Evolutionary conservation across 768 basidiomycete species (phyloP).

Genomic region (Leucosporidium scottii): DNA sequence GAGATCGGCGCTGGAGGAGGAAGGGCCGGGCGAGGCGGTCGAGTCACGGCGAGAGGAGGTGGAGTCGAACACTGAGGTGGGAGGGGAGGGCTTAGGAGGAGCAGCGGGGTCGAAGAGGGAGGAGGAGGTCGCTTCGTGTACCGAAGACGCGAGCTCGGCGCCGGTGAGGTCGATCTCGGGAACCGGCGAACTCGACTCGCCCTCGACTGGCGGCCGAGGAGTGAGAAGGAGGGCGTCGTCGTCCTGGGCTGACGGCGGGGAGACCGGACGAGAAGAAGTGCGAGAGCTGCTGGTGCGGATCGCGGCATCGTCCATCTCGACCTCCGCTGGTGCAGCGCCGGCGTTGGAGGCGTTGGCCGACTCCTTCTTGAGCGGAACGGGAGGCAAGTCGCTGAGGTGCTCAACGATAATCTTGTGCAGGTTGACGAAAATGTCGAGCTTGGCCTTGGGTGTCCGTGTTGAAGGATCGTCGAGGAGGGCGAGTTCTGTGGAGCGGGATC

Average conservation of each 20-base stretch:
- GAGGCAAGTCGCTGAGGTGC: constrained; percentile 32
- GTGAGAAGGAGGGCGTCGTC: constrained; percentile 23
- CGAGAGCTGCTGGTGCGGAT: constrained; percentile 16
- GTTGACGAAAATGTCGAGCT: constrained; percentile 68
- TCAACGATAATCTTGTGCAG: constrained; percentile 75
- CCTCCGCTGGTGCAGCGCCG: constrained; percentile 5
- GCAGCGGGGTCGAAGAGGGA: constrained; percentile 6
- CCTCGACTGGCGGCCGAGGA: constrained; percentile 8
- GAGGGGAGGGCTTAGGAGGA: background rate
- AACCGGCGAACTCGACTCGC: background rate
- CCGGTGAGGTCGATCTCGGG: constrained; percentile 33
- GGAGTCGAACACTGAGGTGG: constrained; percentile 25
- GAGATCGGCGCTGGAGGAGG: constrained; percentile 67
- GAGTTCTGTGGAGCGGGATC: constrained; percentile 46
- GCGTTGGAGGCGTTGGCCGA: background rate
- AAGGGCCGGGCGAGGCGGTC: constrained; percentile 2
- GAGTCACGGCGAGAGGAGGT: constrained; percentile 1
- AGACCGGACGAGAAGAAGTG: background rate
- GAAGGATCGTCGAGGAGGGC: constrained; percentile 49
- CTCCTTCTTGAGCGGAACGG: constrained; percentile 35
- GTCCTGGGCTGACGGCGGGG: constrained; percentile 8
- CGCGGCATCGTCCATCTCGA: constrained; percentile 36
- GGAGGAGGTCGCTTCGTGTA: constrained; percentile 17
- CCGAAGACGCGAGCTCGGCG: constrained; percentile 9
- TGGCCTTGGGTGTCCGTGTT: constrained; percentile 62